A percentile compares a stretch with the other conserved stretches of the same genome.
Conservation (phyloP, 2,329 filamentous ascomycete genomes). For the Fusarium tjaetaba region DNA sequence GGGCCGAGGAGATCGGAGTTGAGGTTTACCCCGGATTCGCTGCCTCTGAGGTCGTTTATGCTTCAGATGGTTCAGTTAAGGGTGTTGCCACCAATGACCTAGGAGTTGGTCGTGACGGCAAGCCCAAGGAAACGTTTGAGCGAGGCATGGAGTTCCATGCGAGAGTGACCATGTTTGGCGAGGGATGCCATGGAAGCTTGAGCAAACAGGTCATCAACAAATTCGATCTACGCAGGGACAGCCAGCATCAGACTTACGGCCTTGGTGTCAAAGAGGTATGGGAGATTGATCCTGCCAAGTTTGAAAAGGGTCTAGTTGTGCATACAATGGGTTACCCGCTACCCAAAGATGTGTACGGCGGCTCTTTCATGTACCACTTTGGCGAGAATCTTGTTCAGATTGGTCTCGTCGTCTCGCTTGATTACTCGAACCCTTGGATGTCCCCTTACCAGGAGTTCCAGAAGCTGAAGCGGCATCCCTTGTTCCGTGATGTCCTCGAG, state of each 20-base stretch:
- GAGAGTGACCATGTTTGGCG: conserved; percentile 87
- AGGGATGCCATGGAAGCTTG: conserved; percentile 95
- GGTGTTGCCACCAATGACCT: conserved; percentile 97
- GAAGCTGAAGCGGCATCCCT: conserved; percentile 97
- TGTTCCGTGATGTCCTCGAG: conserved; percentile 87
- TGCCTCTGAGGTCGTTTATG: conserved; percentile 91
- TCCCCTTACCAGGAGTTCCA: conserved; percentile 97
- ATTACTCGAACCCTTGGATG: conserved; percentile 97
- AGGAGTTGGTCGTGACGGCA: conserved; percentile 82
- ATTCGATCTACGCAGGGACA: conserved; percentile 88
- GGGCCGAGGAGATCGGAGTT: conserved; percentile 95
- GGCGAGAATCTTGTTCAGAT: conserved; percentile 95
- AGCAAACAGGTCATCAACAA: conserved; percentile 96
- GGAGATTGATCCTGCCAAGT: conserved; percentile 94
- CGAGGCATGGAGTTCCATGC: conserved; percentile 99
- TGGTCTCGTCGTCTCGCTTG: conserved; percentile 89
- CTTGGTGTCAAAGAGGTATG: conserved; percentile 96
- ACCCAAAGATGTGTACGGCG: conserved; percentile 89
- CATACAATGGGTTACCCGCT: conserved; percentile 96
- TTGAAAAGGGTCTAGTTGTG: conserved; percentile 83
- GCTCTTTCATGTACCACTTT: conserved; percentile 99
- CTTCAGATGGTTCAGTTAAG: conserved; percentile 84
- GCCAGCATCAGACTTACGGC: conserved; percentile 94
- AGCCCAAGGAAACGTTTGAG: conserved; percentile 90
- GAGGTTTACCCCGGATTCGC: conserved; percentile 97